Conservation (phyloP, 306 rosid genomes). For the Rubus idaeus region DNA sequence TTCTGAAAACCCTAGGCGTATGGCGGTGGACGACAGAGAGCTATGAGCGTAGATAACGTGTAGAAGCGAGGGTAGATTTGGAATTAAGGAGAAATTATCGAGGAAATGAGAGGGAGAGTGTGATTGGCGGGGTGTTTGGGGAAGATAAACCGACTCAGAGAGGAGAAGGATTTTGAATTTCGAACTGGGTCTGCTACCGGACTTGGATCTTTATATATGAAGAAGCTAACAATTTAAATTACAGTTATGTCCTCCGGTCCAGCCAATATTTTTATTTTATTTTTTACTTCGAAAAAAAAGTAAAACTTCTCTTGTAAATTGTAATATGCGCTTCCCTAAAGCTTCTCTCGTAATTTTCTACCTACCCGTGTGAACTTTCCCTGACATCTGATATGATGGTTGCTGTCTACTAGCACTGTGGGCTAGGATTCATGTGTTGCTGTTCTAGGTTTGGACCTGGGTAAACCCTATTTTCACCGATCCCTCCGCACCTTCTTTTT, state of each 20-base stretch:
- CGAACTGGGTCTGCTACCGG: background rate
- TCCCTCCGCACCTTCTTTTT: no score
- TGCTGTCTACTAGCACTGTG: no score
- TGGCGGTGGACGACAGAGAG: background rate
- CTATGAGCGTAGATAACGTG: background rate
- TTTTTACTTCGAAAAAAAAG: no score
- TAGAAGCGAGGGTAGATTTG: background rate
- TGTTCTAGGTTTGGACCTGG: no score
- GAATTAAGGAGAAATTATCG: background rate
- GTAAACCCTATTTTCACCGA: no score
- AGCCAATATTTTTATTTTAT: no score
- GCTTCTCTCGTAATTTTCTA: no score
- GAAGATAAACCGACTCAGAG: background rate
- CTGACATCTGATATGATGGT: no score
- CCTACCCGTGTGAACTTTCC: no score
- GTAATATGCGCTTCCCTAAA: no score
- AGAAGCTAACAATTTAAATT: background rate
- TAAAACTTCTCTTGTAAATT: no score
- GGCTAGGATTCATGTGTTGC: no score
- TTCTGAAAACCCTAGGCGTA: conserved; percentile 22
- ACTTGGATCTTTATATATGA: background rate
- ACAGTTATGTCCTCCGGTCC: background rate
- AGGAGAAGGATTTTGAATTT: conserved; percentile 9
- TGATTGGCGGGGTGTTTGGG: conserved; percentile 8
- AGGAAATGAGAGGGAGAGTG: conserved; percentile 7